Conservation (phyloP, 768 basidiomycete genomes). For the Gloeopeniophorella convolvens region DNA sequence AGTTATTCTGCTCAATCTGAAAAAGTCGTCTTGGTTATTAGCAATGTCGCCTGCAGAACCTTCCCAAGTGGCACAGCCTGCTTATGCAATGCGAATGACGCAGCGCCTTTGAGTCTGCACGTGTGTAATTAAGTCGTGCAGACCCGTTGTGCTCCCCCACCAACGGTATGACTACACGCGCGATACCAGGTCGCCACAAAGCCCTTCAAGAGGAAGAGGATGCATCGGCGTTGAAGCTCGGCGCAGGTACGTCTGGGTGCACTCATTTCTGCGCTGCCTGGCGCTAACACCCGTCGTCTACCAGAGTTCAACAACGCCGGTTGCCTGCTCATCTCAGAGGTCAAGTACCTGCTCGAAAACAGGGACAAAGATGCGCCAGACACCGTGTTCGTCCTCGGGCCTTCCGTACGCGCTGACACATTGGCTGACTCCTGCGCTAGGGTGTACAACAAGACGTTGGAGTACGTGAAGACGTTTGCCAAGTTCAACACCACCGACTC, state of each 20-base stretch:
- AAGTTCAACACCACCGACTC: constrained; percentile 85
- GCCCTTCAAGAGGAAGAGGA: constrained; percentile 74
- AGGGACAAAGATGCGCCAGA: constrained; percentile 84
- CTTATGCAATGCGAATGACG: too few species aligned
- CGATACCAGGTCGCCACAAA: constrained; percentile 54
- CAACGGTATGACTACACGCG: constrained; percentile 42
- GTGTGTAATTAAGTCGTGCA: too few species aligned
- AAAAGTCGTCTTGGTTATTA: constrained; percentile 19
- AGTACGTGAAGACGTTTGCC: constrained; percentile 87
- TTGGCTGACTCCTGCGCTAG: constrained; percentile 40
- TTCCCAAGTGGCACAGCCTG: too few species aligned
- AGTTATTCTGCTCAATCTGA: constrained; percentile 46
- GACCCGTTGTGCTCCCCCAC: neutral
- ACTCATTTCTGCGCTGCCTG: neutral
- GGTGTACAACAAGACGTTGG: constrained; percentile 88
- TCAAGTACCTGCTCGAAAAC: constrained; percentile 85
- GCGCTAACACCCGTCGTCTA: neutral
- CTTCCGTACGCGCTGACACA: too few species aligned
- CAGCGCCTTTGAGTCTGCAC: too few species aligned
- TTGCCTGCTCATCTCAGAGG: constrained; percentile 87
- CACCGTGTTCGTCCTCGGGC: constrained; percentile 76
- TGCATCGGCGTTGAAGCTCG: constrained; percentile 77
- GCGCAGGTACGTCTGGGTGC: constrained; percentile 43
- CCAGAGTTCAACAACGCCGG: constrained; percentile 88
- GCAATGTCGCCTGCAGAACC: too few species aligned